These are phyloP conservation scores for Suillus tomentosus DNA, from an alignment of 768 basidiomycete genomes.

Conservation along the genomic window DNA sequence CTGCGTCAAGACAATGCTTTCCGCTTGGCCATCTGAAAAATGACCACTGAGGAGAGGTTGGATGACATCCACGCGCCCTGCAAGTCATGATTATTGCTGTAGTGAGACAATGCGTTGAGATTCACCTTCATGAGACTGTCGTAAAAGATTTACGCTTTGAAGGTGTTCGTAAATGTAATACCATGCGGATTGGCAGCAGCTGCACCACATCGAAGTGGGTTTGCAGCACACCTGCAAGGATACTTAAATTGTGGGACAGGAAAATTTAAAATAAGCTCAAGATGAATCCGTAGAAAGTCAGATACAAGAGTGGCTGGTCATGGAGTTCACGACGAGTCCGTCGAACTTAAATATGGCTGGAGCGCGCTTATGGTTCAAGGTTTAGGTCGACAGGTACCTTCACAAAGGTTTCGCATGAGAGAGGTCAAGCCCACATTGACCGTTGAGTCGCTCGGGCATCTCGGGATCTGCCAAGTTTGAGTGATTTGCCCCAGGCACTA, in stretches of 20 bases:
- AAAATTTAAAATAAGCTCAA: slow-evolving; percentile 17
- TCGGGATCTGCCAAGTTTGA: too few relatives aligned
- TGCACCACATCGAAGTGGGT: slow-evolving; percentile 83
- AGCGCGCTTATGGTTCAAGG: background rate
- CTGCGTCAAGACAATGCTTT: slow-evolving; percentile 75
- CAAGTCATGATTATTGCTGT: slow-evolving; percentile 15
- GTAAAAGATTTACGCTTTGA: slow-evolving; percentile 50
- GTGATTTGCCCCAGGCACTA: too few relatives aligned
- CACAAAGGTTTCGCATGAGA: slow-evolving; percentile 9
- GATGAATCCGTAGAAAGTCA: slow-evolving; percentile 17
- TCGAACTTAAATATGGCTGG: background rate
- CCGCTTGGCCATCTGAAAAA: slow-evolving; percentile 59
- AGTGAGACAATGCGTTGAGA: slow-evolving; percentile 14
- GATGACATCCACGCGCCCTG: slow-evolving; percentile 75
- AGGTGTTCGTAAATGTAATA: slow-evolving; percentile 82
- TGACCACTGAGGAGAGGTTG: slow-evolving; percentile 61
- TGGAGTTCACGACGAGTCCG: slow-evolving; percentile 1
- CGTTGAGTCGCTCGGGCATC: too few relatives aligned
- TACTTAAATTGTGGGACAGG: slow-evolving; percentile 57
- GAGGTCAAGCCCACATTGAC: too few relatives aligned
- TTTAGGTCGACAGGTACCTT: slow-evolving; percentile 6
- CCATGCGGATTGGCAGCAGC: slow-evolving; percentile 80
- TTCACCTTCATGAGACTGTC: slow-evolving; percentile 47
- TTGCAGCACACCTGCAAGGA: slow-evolving; percentile 73
- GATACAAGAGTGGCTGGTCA: slow-evolving; percentile 11